phyloP scores from a whole-genome alignment of 345 rosid species.

The Hibiscus mutabilis region DNA sequence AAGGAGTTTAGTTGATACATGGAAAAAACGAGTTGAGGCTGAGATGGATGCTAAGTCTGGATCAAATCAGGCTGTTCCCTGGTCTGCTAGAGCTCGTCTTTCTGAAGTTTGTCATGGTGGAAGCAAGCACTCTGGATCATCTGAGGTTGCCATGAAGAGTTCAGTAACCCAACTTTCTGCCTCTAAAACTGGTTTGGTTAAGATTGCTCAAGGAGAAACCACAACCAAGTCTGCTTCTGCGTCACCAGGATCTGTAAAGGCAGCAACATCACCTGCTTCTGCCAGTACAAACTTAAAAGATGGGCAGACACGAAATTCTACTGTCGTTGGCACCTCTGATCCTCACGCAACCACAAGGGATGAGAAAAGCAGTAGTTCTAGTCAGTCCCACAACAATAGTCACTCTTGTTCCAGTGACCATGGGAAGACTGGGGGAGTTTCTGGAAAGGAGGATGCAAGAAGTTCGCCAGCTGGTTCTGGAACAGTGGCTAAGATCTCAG shows the following conservation, averaged over 20 bases:
- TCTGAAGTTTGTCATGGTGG: conserved; percentile 53
- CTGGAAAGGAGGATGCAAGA: conserved; percentile 59
- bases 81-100: conserved; percentile 62
- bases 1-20: conserved; percentile 82
- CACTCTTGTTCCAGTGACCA: conserved; percentile 67
- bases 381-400: conserved; percentile 77
- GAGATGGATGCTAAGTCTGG: conserved; percentile 86
- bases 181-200: conserved; percentile 49
- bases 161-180: conserved; percentile 48
- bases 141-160: conserved; percentile 57
- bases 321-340: conserved; percentile 33
- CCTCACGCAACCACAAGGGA: conserved; percentile 42
- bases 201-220: conserved; percentile 46
- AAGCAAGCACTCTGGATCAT: conserved; percentile 44
- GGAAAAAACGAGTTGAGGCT: conserved; percentile 95
- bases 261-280: conserved; percentile 39
- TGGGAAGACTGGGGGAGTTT: conserved; percentile 44
- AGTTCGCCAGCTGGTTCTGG: conserved; percentile 53
- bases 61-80: conserved; percentile 48
- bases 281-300: conserved; percentile 42
- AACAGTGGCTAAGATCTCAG: conserved; percentile 31
- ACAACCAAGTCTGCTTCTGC: conserved; percentile 39
- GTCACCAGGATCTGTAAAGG: conserved; percentile 52
- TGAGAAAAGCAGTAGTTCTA: conserved; percentile 76
- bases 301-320: conserved; percentile 36